A percentile compares a stretch with the other conserved stretches of the same genome.
phyloP scores from a whole-genome alignment of 2,329 filamentous ascomycete genomes.

The Scolecobasidium constrictum region DNA sequence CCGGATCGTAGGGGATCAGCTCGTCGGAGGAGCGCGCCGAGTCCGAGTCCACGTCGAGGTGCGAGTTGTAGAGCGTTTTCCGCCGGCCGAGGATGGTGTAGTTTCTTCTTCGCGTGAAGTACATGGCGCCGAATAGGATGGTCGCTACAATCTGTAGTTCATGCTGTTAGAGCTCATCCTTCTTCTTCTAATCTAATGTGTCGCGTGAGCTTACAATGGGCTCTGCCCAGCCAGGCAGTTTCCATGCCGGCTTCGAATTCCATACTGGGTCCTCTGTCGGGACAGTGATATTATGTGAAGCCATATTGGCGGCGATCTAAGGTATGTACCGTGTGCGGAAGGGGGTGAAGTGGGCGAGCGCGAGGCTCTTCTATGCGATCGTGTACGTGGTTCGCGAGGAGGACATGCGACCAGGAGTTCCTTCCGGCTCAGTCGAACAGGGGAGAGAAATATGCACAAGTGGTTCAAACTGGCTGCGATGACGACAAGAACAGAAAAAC shows the following conservation, averaged over 20 bases:
- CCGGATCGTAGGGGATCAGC: constrained; percentile 25
- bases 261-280: constrained; percentile 20
- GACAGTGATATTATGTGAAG: constrained; percentile 6
- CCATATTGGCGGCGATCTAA: not conserved
- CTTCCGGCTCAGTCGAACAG: too few relatives aligned
- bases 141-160: constrained; percentile 34
- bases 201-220: constrained; percentile 26
- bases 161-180: constrained; percentile 3
- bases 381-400: too few relatives aligned
- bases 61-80: constrained; percentile 17
- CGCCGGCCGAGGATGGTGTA: constrained; percentile 29
- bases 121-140: constrained; percentile 39
- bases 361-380: too few relatives aligned
- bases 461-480: too few relatives aligned
- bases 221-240: constrained; percentile 30
- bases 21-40: constrained; percentile 28
- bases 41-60: constrained; percentile 24
- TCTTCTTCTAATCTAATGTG: too few relatives aligned
- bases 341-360: too few relatives aligned
- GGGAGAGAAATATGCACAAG: too few relatives aligned
- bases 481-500: too few relatives aligned
- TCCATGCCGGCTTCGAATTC: constrained; percentile 31
- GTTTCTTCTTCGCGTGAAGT: constrained; percentile 34
- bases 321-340: not conserved
- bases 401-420: too few relatives aligned